A percentile compares a stretch with the other conserved stretches of the same genome.
Evolutionary conservation across 306 rosid species (phyloP).

Genomic region (Malus sylvestris): DNA sequence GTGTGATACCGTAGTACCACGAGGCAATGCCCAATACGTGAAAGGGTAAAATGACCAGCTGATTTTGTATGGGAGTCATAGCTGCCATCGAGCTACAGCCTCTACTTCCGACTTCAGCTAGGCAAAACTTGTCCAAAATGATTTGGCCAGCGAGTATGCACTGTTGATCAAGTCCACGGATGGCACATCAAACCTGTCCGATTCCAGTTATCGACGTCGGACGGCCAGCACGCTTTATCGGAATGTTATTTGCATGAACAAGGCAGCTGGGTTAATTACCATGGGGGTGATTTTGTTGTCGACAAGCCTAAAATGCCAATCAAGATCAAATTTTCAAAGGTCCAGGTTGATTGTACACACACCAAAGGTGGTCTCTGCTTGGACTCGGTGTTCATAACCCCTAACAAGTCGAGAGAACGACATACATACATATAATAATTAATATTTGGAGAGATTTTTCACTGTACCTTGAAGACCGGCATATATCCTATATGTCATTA

Average conservation of each 20-base stretch:
- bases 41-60: no score
- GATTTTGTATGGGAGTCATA: slow-evolving; percentile 74
- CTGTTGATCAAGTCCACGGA: slow-evolving; percentile 64
- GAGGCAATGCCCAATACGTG: no score
- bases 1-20: no score
- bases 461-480: rapidly evolving
- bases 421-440: no score
- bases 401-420: slow-evolving; percentile 17
- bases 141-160: slow-evolving; percentile 50
- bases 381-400: slow-evolving; percentile 56
- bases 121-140: slow-evolving; percentile 46
- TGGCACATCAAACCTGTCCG: slow-evolving; percentile 79
- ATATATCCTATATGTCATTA: no score
- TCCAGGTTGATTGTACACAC: slow-evolving; percentile 90
- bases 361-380: slow-evolving; percentile 84
- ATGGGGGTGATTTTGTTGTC: slow-evolving; percentile 55
- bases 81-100: slow-evolving; percentile 49
- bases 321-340: slow-evolving; percentile 59
- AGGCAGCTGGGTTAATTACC: slow-evolving; percentile 55
- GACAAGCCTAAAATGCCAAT: slow-evolving; percentile 17
- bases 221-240: slow-evolving; percentile 47
- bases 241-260: slow-evolving; percentile 38
- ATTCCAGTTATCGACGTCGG: slow-evolving; percentile 55
- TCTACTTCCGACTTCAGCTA: slow-evolving; percentile 62
- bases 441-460: no score